A percentile compares a stretch with the other conserved stretches of the same genome.
These are phyloP conservation scores for Grosmannia clavigera DNA, from an alignment of 2,329 filamentous ascomycete species.

Conservation along the genomic window DNA sequence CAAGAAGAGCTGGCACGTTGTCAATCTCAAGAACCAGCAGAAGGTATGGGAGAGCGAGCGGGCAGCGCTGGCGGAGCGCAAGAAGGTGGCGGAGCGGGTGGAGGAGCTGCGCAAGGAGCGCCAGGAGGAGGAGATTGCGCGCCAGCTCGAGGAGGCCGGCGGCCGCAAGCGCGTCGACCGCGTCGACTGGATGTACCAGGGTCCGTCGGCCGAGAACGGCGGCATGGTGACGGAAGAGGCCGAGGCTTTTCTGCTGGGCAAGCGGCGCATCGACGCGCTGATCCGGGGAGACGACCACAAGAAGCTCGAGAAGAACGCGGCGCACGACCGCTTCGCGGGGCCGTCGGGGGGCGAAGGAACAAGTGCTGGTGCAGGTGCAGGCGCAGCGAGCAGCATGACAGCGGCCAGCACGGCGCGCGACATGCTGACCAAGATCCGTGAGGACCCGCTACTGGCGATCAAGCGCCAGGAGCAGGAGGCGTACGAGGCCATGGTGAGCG, in stretches of 20 bases:
- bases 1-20: slow-evolving; percentile 92
- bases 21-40: slow-evolving; percentile 79
- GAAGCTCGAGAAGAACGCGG: slow-evolving; percentile 62
- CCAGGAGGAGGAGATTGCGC: slow-evolving; percentile 80
- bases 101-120: slow-evolving; percentile 93
- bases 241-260: slow-evolving; percentile 86
- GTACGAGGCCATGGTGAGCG: slow-evolving; percentile 69
- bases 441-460: slow-evolving; percentile 86
- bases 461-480: slow-evolving; percentile 82
- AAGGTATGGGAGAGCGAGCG: slow-evolving; percentile 86
- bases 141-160: slow-evolving; percentile 77
- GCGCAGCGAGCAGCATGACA: background rate
- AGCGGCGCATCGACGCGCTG: slow-evolving; percentile 74
- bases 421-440: slow-evolving; percentile 72
- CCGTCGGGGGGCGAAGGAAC: background rate
- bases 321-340: slow-evolving; percentile 46
- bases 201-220: slow-evolving; percentile 64
- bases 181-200: slow-evolving; percentile 98
- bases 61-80: slow-evolving; percentile 86
- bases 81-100: slow-evolving; percentile 79
- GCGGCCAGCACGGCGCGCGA: slow-evolving; percentile 49
- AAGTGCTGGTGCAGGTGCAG: background rate
- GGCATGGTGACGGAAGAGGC: slow-evolving; percentile 69
- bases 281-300: slow-evolving; percentile 72
- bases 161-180: slow-evolving; percentile 68